Evolutionary conservation across 176 grass and related monocot genomes (phyloP), one percentile per base, ranked within the genome.

Genomic region (Lolium perenne): DNA sequence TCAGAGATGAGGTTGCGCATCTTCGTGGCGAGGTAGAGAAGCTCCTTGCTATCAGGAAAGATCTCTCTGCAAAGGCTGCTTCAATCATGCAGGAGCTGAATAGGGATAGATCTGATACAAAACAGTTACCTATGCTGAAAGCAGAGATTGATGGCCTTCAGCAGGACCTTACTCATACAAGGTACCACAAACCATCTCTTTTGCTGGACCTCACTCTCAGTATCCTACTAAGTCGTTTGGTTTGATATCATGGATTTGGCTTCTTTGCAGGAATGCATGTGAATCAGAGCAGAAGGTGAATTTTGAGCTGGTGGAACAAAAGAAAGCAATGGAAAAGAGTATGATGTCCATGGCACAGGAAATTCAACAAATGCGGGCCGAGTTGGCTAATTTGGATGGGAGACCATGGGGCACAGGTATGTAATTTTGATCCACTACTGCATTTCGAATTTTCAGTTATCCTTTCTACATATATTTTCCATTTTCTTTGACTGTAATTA

Each of bases 261-360:
- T 89, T 62, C 22, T 83, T 32, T 32, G 32, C 59, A 95, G 93
- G 50, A 87, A 20, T 86, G 50, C 90, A 84, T 86, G 82, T 23
- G 90, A 81, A 50, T 69, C 90, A 26, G 90, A 95, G 71, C 82
- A 79, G 80, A 92, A 95, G 59, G 88, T 72, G 63, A 95, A 95
- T 54, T 69, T 92, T 63, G 88, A 92, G 75, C 61, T 95, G 86
- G 84, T 95, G 80, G 93, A 92, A 84, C 93, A 95, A 86, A 90
- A 83, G 86, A 89, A 92, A 86, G 73, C 83, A 84, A 92, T 95
- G 90, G 93, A 92, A 38, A 95, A 92, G 82, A 92, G 77, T 76
- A 90, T 95, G 88, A 23, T 87, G 79, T 91, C 93, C 8, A 92
- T 95, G 83, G 76, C 83, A 59, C 90, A 88, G 78, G 93, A 95